Evolutionary conservation across 371 early-diverging fungal species (phyloP).

Genomic region (Mortierella sp.): DNA sequence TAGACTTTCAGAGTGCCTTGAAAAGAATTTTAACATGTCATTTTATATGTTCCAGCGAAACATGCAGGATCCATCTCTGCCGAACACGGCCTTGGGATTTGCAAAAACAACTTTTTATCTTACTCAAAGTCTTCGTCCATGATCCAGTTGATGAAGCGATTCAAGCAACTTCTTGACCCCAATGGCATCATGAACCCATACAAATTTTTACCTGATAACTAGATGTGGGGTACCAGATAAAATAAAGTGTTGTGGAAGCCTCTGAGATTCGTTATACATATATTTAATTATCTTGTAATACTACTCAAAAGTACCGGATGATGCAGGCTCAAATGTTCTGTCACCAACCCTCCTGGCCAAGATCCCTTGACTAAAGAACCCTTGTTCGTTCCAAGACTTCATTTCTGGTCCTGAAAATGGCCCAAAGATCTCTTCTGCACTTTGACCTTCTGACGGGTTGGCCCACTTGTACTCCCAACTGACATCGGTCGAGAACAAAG

Average conservation of each 20-base stretch:
- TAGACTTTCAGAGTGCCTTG: background rate
- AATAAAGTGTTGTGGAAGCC: background rate
- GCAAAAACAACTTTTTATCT: constrained; percentile 76
- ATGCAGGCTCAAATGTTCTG: constrained; percentile 43
- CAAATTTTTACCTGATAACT: constrained; percentile 60
- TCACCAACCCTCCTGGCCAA: constrained; percentile 42
- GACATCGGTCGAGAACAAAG: constrained; percentile 13
- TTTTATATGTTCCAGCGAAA: constrained; percentile 57
- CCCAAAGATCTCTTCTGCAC: constrained; percentile 45
- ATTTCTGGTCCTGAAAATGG: constrained; percentile 39
- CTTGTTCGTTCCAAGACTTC: constrained; percentile 47
- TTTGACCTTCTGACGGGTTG: constrained; percentile 35
- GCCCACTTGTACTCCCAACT: constrained; percentile 56
- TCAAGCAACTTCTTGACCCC: constrained; percentile 85
- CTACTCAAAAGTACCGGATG: constrained; percentile 25
- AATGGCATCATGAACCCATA: constrained; percentile 91
- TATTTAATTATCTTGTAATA: background rate
- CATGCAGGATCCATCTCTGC: constrained; percentile 60
- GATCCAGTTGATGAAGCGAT: constrained; percentile 76
- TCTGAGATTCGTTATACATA: background rate
- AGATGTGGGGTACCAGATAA: background rate
- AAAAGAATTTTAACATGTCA: background rate
- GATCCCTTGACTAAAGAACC: constrained; percentile 51
- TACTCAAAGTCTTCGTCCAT: constrained; percentile 75
- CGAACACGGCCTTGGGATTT: constrained; percentile 82